Base-by-base conservation (phyloP, 139 green algal genomes). In the Picochlorum sp. region DNA sequence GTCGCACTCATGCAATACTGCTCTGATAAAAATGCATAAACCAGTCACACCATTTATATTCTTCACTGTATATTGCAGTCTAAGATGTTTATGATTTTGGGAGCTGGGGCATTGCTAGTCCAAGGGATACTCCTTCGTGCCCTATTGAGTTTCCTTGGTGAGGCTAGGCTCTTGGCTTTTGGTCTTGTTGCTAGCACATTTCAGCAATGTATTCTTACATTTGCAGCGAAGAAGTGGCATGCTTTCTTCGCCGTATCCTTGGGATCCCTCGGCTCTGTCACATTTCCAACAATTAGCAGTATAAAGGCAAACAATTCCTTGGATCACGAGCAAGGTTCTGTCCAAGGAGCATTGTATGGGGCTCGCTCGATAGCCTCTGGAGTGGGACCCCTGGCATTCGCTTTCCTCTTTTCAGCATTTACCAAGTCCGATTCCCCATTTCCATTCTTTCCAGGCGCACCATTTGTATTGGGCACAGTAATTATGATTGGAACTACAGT, bases 331-430 rank as follows among this genome's bases (percentile, higher is more conserved):
- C 68, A 75, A 47, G 68, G 68, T 33, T 33, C 53, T 30, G 61
- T 68, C 10, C 76, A 83, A 60, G 80, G 80, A 0, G 80, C 80
- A 10, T 52, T 87, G 41, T 76, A 69, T 56, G 83, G 76, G 12
- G 79, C 84, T 5, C 68, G 70, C 4, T 67, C 81, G 0, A 55
- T 92, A 22, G 83, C 83, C 20, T 65, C 1, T 54, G 84, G 84
- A 7, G 36, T 82, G 22, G 84, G 84, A 1, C 84, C 84, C 0
- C 53, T 92, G 16, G 12, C 75, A 1, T 91, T 87, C 67, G 79
- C 84, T 0, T 40, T 54, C 12, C 59, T 91, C 7, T 92, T 91
- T 55, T 47, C 69, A 1, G 54, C 49, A 16, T 83, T 84, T 64
- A 83, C 75, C 10, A 61, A 66, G 20, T 66, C 62, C 14, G 78